Percentiles rank a stretch among this genome's conserved stretches.
Evolutionary conservation across 2,329 filamentous ascomycete genomes (phyloP).

Genomic region (Huntiella decipiens): DNA sequence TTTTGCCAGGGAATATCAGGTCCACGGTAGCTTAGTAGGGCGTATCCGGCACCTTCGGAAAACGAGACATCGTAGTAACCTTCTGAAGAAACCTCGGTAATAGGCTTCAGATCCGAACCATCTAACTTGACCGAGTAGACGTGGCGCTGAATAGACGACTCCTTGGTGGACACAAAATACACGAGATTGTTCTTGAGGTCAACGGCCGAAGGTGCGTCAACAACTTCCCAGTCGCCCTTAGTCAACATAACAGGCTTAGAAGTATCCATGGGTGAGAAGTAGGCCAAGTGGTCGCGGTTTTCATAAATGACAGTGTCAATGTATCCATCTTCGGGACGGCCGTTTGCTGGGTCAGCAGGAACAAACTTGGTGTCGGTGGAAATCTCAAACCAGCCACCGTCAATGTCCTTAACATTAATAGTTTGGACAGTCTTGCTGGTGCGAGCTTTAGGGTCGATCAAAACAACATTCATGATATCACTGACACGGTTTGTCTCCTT

Average conservation of each 20-base stretch:
- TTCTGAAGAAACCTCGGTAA: constrained; percentile 55
- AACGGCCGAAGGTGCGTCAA: constrained; percentile 62
- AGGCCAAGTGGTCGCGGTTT: constrained; percentile 77
- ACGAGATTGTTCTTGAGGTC: constrained; percentile 73
- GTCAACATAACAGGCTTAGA: constrained; percentile 71
- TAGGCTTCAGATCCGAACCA: constrained; percentile 48
- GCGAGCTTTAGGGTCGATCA: constrained; percentile 59
- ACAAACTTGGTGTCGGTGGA: constrained; percentile 72
- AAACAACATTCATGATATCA: constrained; percentile 69
- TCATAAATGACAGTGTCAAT: constrained; percentile 78
- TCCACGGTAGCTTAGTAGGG: constrained; percentile 65
- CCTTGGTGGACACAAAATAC: constrained; percentile 77
- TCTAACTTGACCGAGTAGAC: constrained; percentile 78
- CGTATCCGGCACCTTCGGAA: constrained; percentile 63
- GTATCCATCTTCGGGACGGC: constrained; percentile 69
- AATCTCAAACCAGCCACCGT: constrained; percentile 95
- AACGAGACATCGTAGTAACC: constrained; percentile 74
- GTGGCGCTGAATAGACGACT: constrained; percentile 76
- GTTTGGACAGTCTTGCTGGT: constrained; percentile 62
- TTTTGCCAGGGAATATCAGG: constrained; percentile 82
- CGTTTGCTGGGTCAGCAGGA: constrained; percentile 60
- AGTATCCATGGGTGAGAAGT: constrained; percentile 77
- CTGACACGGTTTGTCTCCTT: constrained; percentile 90
- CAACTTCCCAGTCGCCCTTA: constrained; percentile 80
- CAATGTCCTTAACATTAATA: constrained; percentile 62